Base-by-base conservation (phyloP, 495 filamentous ascomycete species). In the Pyrenopolyporus hunteri region DNA sequence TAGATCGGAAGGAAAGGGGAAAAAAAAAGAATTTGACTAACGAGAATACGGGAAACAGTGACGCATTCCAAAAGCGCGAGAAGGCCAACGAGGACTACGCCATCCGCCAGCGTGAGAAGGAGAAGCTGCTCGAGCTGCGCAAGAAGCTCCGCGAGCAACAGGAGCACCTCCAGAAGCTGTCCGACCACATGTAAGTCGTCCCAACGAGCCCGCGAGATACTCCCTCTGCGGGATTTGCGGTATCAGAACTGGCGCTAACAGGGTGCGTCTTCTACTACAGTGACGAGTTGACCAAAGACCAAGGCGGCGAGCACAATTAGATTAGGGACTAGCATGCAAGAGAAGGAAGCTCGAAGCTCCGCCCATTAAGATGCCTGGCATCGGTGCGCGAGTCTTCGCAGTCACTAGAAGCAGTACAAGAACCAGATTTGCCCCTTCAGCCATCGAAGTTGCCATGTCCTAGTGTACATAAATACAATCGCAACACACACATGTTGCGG, bases 1-100 rank as follows among this genome's bases (percentile, higher is more conserved):
- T 25, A 23, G 26, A 17, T 37, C 10, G 1, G 7, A 43, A 10
- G 37, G 13, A 23, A 47, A 36, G 10, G 9, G 26, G 13, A 26
- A 20, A 22, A 28, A 16, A 26, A 61, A 48, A 55, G 17, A 48
- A 45, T 29, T 37, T 43, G 17, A 19, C 61, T 59, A 46, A 64
- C 37, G 16, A 39, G 13, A 9, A 25, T 36, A 25, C 29, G 6
- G 6, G 45, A 33, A 45, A 66, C 59, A 93, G 93, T 57, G 94
- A 99, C 72, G 81, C 88, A 45, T 99, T 97, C 84, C 88, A 88
- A 71, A 86, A 87, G 72, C 91, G 94, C 65, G 94, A 99, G 78
- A 86, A 86, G 61, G 93, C 93, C 57, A 82, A 80, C 71, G 94
- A 99, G 78, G 86, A 89, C 70, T 82, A 83, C 61, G 88, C 89